Conservation (phyloP, 192 early-diverging fungal species). For the Backusella mclennaniae region DNA sequence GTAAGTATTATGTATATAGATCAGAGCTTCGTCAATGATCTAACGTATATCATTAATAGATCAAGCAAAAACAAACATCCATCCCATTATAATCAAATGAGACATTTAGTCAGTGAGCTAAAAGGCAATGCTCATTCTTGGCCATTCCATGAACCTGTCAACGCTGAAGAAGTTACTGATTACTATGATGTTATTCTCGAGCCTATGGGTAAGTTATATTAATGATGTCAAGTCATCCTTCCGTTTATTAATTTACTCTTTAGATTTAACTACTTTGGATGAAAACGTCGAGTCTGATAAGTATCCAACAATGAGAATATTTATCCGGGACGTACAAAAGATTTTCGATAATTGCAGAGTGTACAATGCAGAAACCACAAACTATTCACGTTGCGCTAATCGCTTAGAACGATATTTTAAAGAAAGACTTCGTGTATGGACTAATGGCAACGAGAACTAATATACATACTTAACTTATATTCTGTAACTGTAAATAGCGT, state of each 20-base stretch:
- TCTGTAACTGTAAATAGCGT: not conserved
- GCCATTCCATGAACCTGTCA: slow-evolving; percentile 94
- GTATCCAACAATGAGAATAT: slow-evolving; percentile 82
- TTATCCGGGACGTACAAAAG: slow-evolving; percentile 79
- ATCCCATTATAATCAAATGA: slow-evolving; percentile 66
- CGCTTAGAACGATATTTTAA: slow-evolving; percentile 77
- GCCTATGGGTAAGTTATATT: slow-evolving; percentile 81
- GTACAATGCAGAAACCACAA: slow-evolving; percentile 88
- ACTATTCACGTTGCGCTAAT: slow-evolving; percentile 79
- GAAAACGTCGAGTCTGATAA: slow-evolving; percentile 82
- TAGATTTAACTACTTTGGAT: slow-evolving; percentile 80
- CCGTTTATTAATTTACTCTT: not conserved
- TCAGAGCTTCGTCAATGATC: not conserved
- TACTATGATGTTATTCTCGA: slow-evolving; percentile 96
- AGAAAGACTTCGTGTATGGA: slow-evolving; percentile 58
- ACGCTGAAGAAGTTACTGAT: slow-evolving; percentile 83
- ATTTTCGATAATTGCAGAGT: slow-evolving; percentile 92
- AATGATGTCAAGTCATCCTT: no score
- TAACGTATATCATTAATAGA: slow-evolving; percentile 8
- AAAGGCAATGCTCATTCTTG: slow-evolving; percentile 77
- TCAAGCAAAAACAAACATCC: slow-evolving; percentile 45
- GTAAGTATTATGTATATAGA: slow-evolving; percentile 26
- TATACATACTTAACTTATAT: not conserved
- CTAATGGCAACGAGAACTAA: not conserved
- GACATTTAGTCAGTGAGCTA: slow-evolving; percentile 75